Evolutionary conservation across 2,329 filamentous ascomycete species (phyloP), one percentile per base, ranked within the genome.

Genomic region (Tothia fuscella): DNA sequence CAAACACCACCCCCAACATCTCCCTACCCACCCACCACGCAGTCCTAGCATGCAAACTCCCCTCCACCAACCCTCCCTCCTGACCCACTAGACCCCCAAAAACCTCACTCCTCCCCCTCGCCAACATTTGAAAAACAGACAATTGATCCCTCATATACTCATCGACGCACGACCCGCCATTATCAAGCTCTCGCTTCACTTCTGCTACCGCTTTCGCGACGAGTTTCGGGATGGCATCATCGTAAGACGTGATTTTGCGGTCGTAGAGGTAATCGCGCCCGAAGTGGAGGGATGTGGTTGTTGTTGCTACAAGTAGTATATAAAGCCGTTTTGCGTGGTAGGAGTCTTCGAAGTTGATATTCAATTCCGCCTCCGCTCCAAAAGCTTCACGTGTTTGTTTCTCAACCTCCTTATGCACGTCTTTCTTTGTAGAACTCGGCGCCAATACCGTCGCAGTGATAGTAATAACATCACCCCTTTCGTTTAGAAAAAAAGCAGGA

Each of bases 41-140:
- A 3, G 67, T 71, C 49, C 50, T 48, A 0, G 63, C 54, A 56
- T 71, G 67, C 37, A 70, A 45, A 53, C 63, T 67, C 21, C 56
- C 48, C 43, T 59, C 51, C 28, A 56, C 43, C 43, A 49, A 25
- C 6, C 40, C 45, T 5, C 46, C 49, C 9, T 54, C 50, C 19
- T 45, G 24, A 32, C 17, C 49, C 14, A 44, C 45, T 19, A 47
- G 3, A 16, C 55, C 52, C n/a, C 51, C 53, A 47, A 52, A 53
- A 0, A 68, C 57, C 1, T 38, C 35, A 46, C 61, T 64, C 28
- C 22, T 50, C 1, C 68, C 68, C 6, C 56, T 49, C 4, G 71
- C 70, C 16, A 79, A 54, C 13, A 70, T 70, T 50, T 77, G 71
- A 44, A 75, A 78, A 1, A 78, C 62, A 1, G 76, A 68, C 20